Conservation (phyloP, 2,329 filamentous ascomycete species). For the Dactylella cylindrospora region DNA sequence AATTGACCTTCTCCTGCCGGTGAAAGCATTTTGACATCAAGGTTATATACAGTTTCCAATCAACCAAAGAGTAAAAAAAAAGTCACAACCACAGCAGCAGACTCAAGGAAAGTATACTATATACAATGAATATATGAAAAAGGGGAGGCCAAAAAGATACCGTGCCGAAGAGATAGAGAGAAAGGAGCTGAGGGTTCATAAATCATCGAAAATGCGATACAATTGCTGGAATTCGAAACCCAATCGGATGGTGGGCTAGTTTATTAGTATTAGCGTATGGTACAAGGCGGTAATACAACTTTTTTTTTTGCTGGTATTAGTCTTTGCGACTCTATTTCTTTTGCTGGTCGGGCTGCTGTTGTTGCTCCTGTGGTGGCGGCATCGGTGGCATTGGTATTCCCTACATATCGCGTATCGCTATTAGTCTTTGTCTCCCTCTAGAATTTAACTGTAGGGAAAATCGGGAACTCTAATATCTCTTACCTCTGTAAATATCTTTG, state of each 20-base stretch:
- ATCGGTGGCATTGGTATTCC: slow-evolving; percentile 37
- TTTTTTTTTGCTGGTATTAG: not conserved
- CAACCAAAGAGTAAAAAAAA: no score
- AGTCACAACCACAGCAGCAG: not conserved
- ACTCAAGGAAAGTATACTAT: not conserved
- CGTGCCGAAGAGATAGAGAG: not conserved
- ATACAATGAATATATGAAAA: not conserved
- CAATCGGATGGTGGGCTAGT: not conserved
- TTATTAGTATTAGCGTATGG: not conserved
- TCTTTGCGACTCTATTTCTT: slow-evolving; percentile 18
- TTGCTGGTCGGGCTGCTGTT: slow-evolving; percentile 12
- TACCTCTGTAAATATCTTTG: slow-evolving; percentile 49
- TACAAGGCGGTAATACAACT: slow-evolving; percentile 18
- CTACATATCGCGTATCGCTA: slow-evolving; percentile 4
- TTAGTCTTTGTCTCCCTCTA: not conserved
- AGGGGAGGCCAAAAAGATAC: no score
- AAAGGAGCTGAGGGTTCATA: slow-evolving; percentile 3
- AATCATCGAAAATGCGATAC: no score
- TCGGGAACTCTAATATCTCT: not conserved
- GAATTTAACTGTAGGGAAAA: not conserved
- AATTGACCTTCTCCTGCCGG: no score
- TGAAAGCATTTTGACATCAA: no score
- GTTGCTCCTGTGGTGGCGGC: slow-evolving; percentile 21
- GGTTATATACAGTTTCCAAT: no score
- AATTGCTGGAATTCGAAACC: not conserved